Conservation (phyloP, 2,329 filamentous ascomycete genomes). For the Anthostomella pinea region DNA sequence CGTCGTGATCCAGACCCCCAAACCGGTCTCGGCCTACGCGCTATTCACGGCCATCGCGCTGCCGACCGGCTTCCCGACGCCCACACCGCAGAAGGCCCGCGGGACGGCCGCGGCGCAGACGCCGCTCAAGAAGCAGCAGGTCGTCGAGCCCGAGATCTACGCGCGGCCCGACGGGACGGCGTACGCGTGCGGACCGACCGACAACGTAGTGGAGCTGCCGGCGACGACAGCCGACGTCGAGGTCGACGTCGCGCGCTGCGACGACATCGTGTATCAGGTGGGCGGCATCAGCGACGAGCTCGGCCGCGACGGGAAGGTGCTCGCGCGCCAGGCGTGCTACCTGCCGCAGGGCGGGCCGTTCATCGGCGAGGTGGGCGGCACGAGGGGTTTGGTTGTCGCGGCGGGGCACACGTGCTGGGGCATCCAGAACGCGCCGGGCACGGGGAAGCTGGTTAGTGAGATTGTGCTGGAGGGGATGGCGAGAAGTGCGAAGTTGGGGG, state of each 20-base stretch:
- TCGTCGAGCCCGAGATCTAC: constrained; percentile 73
- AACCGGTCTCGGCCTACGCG: constrained; percentile 53
- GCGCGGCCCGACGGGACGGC: constrained; percentile 71
- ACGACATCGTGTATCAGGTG: constrained; percentile 67
- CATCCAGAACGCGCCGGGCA: constrained; percentile 75
- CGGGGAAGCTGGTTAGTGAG: constrained; percentile 64
- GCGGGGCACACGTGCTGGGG: constrained; percentile 80
- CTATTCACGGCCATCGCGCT: constrained; percentile 71
- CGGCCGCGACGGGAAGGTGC: constrained; percentile 53
- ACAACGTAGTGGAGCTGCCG: constrained; percentile 61
- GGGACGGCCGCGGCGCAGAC: constrained; percentile 6
- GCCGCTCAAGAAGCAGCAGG: constrained; percentile 31
- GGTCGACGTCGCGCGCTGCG: constrained; percentile 62
- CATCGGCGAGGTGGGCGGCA: constrained; percentile 61
- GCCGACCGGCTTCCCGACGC: constrained; percentile 48
- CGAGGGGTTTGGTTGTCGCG: constrained; percentile 63
- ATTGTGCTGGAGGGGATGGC: constrained; percentile 60
- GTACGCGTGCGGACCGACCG: constrained; percentile 70
- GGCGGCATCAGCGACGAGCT: constrained; percentile 52
- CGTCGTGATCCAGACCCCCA: constrained; percentile 40
- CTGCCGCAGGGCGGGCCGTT: constrained; percentile 69
- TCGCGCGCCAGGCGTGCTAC: constrained; percentile 71
- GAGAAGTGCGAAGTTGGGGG: constrained; percentile 54
- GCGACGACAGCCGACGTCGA: constrained; percentile 59
- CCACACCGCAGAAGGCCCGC: constrained; percentile 22